Evolutionary conservation across 805 yeast genomes (phyloP).

Genomic region (Wickerhamiella occidentalis): DNA sequence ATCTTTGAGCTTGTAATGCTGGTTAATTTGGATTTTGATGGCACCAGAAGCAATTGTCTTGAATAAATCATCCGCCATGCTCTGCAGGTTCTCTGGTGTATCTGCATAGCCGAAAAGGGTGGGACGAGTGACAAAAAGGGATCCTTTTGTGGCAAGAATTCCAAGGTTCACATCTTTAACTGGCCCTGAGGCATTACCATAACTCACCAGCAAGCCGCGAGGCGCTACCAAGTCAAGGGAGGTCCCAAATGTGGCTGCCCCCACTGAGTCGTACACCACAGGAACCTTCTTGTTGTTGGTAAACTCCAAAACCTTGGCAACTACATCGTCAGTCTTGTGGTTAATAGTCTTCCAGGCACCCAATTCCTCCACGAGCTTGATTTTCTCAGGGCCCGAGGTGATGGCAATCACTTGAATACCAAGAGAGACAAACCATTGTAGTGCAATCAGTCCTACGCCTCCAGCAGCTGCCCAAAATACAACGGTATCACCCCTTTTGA

Average conservation of each 20-base stretch:
- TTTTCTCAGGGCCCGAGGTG: constrained; percentile 67
- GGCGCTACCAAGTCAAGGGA: constrained; percentile 46
- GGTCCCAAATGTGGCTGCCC: constrained; percentile 57
- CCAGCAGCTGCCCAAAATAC: constrained; percentile 93
- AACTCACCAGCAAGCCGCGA: constrained; percentile 64
- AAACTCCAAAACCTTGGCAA: constrained; percentile 24
- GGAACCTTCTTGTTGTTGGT: constrained; percentile 27
- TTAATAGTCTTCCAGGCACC: constrained; percentile 68
- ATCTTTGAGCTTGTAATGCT: constrained; percentile 45
- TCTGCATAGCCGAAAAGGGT: constrained; percentile 40
- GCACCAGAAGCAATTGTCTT: constrained; percentile 24
- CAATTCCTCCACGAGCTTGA: constrained; percentile 45
- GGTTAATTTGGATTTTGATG: constrained; percentile 36
- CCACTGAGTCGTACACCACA: constrained; percentile 30
- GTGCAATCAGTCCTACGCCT: constrained; percentile 69
- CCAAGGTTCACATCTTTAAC: constrained; percentile 54
- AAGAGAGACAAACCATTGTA: constrained; percentile 45
- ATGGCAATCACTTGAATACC: constrained; percentile 81
- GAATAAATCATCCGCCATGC: constrained; percentile 20
- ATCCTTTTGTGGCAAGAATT: constrained; percentile 45
- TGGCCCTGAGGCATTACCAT: constrained; percentile 78
- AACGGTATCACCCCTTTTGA: constrained; percentile 56
- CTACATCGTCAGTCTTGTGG: constrained; percentile 26
- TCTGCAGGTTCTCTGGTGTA: constrained; percentile 44
- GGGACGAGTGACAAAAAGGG: constrained; percentile 54